A percentile compares a stretch with the other conserved stretches of the same genome.
Conservation (phyloP, 2,329 filamentous ascomycete genomes). For the Botrytis galanthina region DNA sequence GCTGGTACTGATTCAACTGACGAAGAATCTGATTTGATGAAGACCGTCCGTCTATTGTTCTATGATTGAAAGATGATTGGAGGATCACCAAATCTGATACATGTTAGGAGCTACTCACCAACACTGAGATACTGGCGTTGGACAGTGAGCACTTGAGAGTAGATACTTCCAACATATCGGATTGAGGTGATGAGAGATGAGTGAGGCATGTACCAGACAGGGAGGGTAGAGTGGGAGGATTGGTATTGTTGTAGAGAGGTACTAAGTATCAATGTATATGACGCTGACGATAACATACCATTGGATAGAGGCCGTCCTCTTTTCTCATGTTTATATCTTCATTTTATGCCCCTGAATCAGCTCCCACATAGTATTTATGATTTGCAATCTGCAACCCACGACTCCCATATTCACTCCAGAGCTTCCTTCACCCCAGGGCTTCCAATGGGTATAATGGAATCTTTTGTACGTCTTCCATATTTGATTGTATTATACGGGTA, state of each 20-base stretch:
- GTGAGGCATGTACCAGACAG: neutral
- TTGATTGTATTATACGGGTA: too few species aligned
- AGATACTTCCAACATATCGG: neutral
- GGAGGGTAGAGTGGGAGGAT: neutral
- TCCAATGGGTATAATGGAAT: neutral
- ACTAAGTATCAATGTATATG: neutral
- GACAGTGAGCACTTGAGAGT: neutral
- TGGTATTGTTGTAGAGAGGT: neutral
- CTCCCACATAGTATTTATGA: neutral
- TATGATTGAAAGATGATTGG: neutral
- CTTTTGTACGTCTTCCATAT: too few species aligned
- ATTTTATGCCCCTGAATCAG: neutral
- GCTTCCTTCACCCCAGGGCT: neutral
- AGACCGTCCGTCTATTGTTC: neutral
- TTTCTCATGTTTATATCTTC: neutral
- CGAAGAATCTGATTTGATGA: neutral
- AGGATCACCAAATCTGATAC: slow-evolving; percentile 1
- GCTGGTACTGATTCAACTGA: neutral
- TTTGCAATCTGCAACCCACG: neutral
- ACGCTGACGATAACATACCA: neutral
- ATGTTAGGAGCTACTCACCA: neutral
- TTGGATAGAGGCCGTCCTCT: neutral
- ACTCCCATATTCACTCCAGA: neutral
- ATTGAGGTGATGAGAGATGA: neutral
- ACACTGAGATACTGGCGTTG: neutral